Base-by-base conservation (phyloP, 805 yeast genomes). In the Wickerhamomyces alni region DNA sequence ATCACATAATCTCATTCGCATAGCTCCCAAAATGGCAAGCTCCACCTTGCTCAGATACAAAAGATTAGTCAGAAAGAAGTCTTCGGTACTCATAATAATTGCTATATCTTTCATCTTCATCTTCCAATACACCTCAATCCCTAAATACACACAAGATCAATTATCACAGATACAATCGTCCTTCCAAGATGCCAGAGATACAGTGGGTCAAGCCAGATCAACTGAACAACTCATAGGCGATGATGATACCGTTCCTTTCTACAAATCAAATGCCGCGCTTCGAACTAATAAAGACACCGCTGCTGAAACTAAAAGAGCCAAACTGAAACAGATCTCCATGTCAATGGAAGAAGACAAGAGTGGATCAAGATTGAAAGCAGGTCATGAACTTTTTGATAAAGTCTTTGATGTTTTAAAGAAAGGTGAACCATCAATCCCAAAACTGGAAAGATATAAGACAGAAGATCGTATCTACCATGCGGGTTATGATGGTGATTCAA, bases 391-490 rank as follows among this genome's bases (percentile, higher is more conserved):
- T 44, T 75, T 68, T 50, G 57, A 62, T 18, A 41, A 51, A 2
- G 64, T 77, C 9, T 72, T 77, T 46, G 55, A 63, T 5, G 58
- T 65, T 3, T 51, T 72, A 38, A 52, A 62, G 36, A 54, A 61
- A 15, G 70, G 72, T 11, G 63, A 60, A 45, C 87, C 87, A 1
- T 47, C 58, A 6, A 59, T 74, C 3, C 53, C 57, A 1, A 58
- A 62, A 18, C 58, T 80, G 34, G 62, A 62, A 21, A 59, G 58
- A 8, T 79, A 77, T 53, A 61, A 60, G 22, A 59, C 70, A 10
- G 62, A 65, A 3, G 66, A 72, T 10, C 58, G 78, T 42, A 73
- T 75, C 19, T 73, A 71, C 46, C 79, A 74, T 47, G 80, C 80
- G 1, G 69, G 77, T 19, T 77, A 73, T 50, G 75, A 64, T 42